Conservation (phyloP, 352 stramenopile species). For the Blastocystis sp. region DNA sequence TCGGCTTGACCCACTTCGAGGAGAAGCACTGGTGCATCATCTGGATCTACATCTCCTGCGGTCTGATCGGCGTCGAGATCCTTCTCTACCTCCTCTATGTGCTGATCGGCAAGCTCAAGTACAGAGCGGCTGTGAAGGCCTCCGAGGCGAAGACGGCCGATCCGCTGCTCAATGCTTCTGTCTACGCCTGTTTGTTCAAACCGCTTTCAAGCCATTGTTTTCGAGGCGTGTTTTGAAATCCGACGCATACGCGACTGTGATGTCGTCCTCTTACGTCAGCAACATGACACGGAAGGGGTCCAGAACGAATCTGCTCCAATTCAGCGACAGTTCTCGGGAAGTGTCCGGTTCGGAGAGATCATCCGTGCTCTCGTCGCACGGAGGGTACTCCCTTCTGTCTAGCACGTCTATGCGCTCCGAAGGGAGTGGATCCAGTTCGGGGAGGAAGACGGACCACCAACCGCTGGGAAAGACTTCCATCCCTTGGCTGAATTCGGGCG, state of each 20-base stretch:
- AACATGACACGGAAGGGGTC: background rate
- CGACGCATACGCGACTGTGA: background rate
- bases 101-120: background rate
- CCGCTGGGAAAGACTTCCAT: background rate
- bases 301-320: background rate
- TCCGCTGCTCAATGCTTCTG: background rate
- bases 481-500: background rate
- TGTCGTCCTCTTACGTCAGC: background rate
- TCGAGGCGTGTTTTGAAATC: too few relatives aligned
- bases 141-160: slow-evolving; percentile 9
- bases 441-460: background rate
- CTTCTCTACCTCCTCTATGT: slow-evolving; percentile 15
- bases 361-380: background rate
- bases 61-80: slow-evolving; percentile 7
- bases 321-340: background rate
- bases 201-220: background rate
- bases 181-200: slow-evolving; percentile 17
- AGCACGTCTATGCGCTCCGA: background rate
- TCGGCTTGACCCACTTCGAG: slow-evolving; percentile 10
- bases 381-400: background rate
- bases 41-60: slow-evolving; percentile 25
- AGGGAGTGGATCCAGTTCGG: background rate
- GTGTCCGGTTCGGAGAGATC: background rate
- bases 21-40: slow-evolving; percentile 16
- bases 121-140: background rate